Evolutionary conservation across 805 yeast genomes (phyloP), one percentile per base, ranked within the genome.

Genomic region (Monosporozyma yasuniensis): DNA sequence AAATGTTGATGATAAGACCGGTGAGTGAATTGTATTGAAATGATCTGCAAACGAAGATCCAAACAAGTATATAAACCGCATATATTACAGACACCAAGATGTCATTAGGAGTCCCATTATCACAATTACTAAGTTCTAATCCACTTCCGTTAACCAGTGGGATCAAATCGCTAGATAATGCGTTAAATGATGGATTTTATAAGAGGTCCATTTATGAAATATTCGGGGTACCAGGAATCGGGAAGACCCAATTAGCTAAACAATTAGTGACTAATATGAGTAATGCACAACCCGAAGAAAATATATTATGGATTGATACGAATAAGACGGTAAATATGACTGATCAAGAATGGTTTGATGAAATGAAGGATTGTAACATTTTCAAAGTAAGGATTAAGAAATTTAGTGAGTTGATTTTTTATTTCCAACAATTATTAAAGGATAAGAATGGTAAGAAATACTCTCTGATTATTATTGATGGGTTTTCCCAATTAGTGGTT

Each of bases 181-280:
- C 52, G 8, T 45, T 64, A 34, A 52, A 54, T 28, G 56, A 51
- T 19, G 68, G 68, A 6, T 60, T 64, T 34, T 60, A 63, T 37
- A 50, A 56, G 12, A 47, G 63, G 42, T 54, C 58, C 19, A 62
- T 66, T 22, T 66, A 66, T 52, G 69, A 65, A 39, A 52, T 66
- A 5, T 63, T 56, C 53, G 70, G 70, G 1, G 64, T 65, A 14
- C 69, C 70, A 4, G 69, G 68, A 2, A 53, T 61, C 9, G 67
- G 68, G 12, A 66, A 61, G 52, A 58, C 65, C 2, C 50, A 47
- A 32, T 38, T 65, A 9, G 68, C 61, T 8, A 28, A 54, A 19
- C 61, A 58, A 23, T 23, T 64, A 2, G 50, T 53, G 1, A 32
- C 43, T 6, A 55, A 54, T 23, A 52, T 53, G 18, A 27, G 28